phyloP scores from a whole-genome alignment of 805 yeast species.

The Candida namnaoensis region DNA sequence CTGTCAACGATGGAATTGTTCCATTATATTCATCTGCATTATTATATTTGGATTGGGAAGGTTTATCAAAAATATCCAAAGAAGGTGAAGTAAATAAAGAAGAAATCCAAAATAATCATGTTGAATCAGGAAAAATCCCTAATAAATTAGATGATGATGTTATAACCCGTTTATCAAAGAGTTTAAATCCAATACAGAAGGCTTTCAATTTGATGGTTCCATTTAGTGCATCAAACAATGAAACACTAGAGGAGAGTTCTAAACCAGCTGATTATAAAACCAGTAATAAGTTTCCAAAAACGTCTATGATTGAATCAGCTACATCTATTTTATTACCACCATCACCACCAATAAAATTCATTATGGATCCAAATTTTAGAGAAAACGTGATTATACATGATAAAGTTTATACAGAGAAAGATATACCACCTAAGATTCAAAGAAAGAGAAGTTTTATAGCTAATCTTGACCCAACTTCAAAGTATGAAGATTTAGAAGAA shows the following conservation, averaged over 20 bases:
- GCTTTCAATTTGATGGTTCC: conserved; percentile 35
- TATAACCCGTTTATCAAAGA: conserved; percentile 14
- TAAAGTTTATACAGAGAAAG: conserved; percentile 43
- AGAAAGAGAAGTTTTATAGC: conserved; percentile 17
- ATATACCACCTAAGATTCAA: conserved; percentile 28
- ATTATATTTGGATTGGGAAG: conserved; percentile 49
- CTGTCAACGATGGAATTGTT: conserved; percentile 73
- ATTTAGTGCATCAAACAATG: conserved; percentile 3
- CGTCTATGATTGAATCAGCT: conserved; percentile 65
- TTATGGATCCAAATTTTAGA: conserved; percentile 56
- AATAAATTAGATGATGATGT: conserved; percentile 4
- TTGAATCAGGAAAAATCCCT: neutral
- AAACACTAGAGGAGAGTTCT: too few species aligned
- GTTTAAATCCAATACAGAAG: conserved; percentile 34
- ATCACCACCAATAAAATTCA: conserved; percentile 49
- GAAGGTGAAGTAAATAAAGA: conserved; percentile 2
- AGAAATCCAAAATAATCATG: neutral
- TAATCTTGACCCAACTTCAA: conserved; percentile 23
- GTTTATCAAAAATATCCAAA: conserved; percentile 7
- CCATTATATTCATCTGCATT: conserved; percentile 69
- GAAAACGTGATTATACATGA: conserved; percentile 60
- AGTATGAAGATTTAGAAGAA: conserved; percentile 48
- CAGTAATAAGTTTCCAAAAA: conserved; percentile 39
- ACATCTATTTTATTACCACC: conserved; percentile 63
- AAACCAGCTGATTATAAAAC: conserved; percentile 5